Percentiles rank a stretch among this genome's conserved stretches.
These are phyloP conservation scores for Fomes fomentarius DNA, from an alignment of 1,284 basidiomycete genomes.

Conservation along the genomic window DNA sequence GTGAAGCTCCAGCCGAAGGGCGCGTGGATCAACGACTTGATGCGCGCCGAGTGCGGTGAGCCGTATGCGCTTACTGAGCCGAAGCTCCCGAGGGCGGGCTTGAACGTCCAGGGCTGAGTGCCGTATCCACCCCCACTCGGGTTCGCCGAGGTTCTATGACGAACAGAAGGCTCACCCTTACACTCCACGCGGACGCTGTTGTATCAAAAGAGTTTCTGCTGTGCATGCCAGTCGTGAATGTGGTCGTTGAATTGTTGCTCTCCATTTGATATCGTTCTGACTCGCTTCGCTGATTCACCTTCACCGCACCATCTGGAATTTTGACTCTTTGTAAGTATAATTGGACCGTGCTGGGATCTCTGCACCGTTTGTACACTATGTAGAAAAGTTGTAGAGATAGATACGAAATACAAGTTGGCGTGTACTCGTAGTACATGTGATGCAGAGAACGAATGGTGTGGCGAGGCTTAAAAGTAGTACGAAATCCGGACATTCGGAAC, in stretches of 20 bases:
- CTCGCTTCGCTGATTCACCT: background rate
- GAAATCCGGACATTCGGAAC: too few relatives aligned
- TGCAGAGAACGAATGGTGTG: background rate
- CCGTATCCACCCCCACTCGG: too few relatives aligned
- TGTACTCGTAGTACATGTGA: background rate
- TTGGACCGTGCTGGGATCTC: background rate
- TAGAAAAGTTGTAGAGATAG: conserved; percentile 9
- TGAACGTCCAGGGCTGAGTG: conserved; percentile 35
- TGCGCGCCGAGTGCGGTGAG: conserved; percentile 73
- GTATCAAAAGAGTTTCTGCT: background rate
- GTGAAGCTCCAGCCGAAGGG: conserved; percentile 77
- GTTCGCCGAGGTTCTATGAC: too few relatives aligned
- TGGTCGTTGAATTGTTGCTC: background rate
- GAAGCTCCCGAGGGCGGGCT: conserved; percentile 57
- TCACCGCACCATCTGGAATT: background rate
- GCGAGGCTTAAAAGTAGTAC: too few relatives aligned
- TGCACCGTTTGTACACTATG: background rate
- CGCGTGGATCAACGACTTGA: conserved; percentile 79
- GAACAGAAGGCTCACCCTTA: background rate
- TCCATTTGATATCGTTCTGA: background rate
- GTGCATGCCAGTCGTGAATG: background rate
- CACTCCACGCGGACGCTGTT: background rate
- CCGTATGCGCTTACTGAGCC: conserved; percentile 67
- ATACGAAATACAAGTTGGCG: background rate
- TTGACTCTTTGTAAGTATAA: background rate